Percentiles rank a stretch among this genome's conserved stretches.
These are phyloP conservation scores for Adansonia grandidieri DNA, from an alignment of 441 rosid genomes.

Conservation along the genomic window DNA sequence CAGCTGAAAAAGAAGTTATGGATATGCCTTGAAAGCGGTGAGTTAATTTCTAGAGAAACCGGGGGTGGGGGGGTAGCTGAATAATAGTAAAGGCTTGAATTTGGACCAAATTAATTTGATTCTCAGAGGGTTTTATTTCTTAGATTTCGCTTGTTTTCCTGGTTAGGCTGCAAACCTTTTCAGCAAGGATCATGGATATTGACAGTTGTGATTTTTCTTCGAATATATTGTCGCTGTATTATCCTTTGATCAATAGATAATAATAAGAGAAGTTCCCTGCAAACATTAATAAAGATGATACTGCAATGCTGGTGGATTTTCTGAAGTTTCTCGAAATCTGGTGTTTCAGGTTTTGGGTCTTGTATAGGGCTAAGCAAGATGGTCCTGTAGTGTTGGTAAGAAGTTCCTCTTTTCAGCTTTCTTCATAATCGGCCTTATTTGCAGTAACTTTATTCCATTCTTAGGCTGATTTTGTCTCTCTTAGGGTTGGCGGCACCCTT, in stretches of 20 bases:
- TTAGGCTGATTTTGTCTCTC: constrained; percentile 29
- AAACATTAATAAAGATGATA: not conserved
- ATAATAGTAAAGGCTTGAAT: constrained; percentile 7
- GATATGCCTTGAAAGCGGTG: not conserved
- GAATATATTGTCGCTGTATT: not conserved
- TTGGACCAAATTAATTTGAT: not conserved
- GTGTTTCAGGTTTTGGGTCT: constrained; percentile 85
- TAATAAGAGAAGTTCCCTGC: not conserved
- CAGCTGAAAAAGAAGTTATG: not conserved
- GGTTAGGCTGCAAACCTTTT: not conserved
- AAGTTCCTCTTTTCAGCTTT: not conserved
- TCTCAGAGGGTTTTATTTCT: not conserved
- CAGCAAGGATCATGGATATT: not conserved
- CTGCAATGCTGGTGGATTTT: not conserved
- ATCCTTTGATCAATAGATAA: not conserved
- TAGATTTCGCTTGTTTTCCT: not conserved
- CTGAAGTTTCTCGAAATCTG: constrained; percentile 17
- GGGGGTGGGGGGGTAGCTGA: not conserved
- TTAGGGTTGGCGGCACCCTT: constrained; percentile 98
- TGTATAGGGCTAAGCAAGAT: constrained; percentile 94
- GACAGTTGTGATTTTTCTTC: not conserved
- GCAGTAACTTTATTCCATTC: not conserved
- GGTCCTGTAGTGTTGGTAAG: constrained; percentile 93
- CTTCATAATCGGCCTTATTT: not conserved
- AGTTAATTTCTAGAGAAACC: not conserved